Evolutionary conservation across 495 filamentous ascomycete species (phyloP), one percentile per base, ranked within the genome.

Genomic region (Cladorrhinum samala): DNA sequence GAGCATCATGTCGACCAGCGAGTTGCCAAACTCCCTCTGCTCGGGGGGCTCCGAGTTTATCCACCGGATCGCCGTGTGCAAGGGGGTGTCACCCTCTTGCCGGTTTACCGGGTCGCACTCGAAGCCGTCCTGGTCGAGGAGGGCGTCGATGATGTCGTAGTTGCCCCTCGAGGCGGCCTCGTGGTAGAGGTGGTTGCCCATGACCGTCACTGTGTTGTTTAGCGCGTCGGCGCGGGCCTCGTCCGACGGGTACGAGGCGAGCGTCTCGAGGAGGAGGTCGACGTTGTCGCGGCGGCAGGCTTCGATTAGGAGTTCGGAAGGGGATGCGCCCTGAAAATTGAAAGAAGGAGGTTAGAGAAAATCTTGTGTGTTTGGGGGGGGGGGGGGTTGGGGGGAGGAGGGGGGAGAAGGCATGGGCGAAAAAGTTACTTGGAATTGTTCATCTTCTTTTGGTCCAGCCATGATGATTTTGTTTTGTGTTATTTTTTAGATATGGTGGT

Each of bases 91-190:
- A 52, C 82, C 80, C 56, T 97, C 93, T 62, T 82, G 56, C 24
- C 84, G 83, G 66, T 85, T 89, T 50, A 88, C 57, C 5, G 89
- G 89, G 76, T 98, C 93, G 67, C 93, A 95, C 77, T 98, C 93
- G 68, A 98, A 85, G 50, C 82, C 88, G 52, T 91, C 84, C 67
- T 95, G 90, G 76, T 98, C 94, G 53, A 98, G 92, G 45, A 98
- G 83, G 50, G 80, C 56, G 71, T 98, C 93, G 72, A 97, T 87
- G 18, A 89, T 80, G 58, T 96, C 92, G 74, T 94, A 96, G 73
- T 88, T 90, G 49, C 94, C 93, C 57, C 83, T 81, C 39, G 76
- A 70, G 5, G 93, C 92, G 42, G 91, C 93, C 55, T 97, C 79
- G 71, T 99, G 93, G 63, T 96, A 79, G 27, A 88, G 83, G 60